A percentile compares a stretch with the other conserved stretches of the same genome.
phyloP scores from a whole-genome alignment of 1,139 yeast species.

The Wickerhamomyces sp. region DNA sequence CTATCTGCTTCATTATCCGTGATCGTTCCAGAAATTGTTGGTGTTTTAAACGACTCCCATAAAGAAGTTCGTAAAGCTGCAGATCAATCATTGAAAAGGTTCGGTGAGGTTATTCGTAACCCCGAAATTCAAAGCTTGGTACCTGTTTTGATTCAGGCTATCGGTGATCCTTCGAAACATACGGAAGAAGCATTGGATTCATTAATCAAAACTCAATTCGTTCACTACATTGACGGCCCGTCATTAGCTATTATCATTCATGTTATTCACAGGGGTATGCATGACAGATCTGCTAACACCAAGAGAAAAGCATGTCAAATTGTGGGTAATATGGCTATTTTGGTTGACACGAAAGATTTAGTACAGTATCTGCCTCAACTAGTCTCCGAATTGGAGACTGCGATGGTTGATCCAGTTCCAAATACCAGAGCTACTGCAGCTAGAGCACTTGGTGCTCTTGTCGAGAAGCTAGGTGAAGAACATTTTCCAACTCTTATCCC shows the following conservation, averaged over 20 bases:
- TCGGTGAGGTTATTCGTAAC: constrained; percentile 95
- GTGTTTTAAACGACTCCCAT: constrained; percentile 90
- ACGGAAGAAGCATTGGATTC: constrained; percentile 88
- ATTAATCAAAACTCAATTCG: constrained; percentile 85
- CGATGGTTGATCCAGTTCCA: constrained; percentile 99
- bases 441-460: constrained; percentile 93
- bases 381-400: constrained; percentile 78
- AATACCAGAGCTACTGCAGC: constrained; percentile 97
- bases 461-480: constrained; percentile 94
- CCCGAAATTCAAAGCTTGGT: constrained; percentile 93
- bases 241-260: constrained; percentile 92
- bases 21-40: constrained; percentile 94
- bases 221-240: constrained; percentile 97
- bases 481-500: constrained; percentile 91
- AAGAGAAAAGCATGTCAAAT: constrained; percentile 96
- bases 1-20: constrained; percentile 82
- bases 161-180: constrained; percentile 89
- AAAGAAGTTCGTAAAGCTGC: constrained; percentile 97
- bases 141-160: constrained; percentile 86
- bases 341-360: constrained; percentile 85
- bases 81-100: constrained; percentile 78
- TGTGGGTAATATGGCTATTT: constrained; percentile 96
- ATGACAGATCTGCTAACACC: constrained; percentile 85
- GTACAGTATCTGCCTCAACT: constrained; percentile 76
- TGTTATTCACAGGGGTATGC: constrained; percentile 93